Evolutionary conservation across 192 early-diverging fungal genomes (phyloP), one percentile per base, ranked within the genome.

Genomic region (Coemansia sp.): DNA sequence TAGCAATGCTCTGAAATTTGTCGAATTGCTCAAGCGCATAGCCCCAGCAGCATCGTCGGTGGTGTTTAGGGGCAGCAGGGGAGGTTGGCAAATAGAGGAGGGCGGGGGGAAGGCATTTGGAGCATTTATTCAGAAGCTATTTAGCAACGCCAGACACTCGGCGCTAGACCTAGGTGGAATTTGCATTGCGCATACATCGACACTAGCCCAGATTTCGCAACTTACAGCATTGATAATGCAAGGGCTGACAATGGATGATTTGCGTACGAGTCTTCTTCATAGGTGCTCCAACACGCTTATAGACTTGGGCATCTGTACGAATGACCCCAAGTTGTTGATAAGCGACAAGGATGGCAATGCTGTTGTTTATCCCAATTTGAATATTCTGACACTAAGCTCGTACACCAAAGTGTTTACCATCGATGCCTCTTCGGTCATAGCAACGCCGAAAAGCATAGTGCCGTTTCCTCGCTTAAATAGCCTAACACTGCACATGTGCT

Each of bases 321-420:
- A 3, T 19, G 13, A 40, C 4, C 36, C 21, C 9, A 60, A 6
- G 19, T 21, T 19, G 9, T 27, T 60, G 37, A 40, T 60, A 40
- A 3, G 19, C 10, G n/a, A 39, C 27, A 11, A 3, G 4, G 33
- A 5, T 19, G 59, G 37, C 34, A 60, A 60, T 19, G 13, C 13
- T 21, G 59, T 60, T 24, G 36, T 40, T 6, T 66, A 66, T 17
- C 44, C 64, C 10, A 66, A 66, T 29, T 8, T 66, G 37, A 27
- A 17, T n/a, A 16, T 36, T 27, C 44, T 66, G 33, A 17, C 13
- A 36, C 3, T 53, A 11, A 17, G 13, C 4, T 46, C 14, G 19
- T 9, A 34, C 4, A 7, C 6, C 10, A 9, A 34, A 5, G 17
- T 1, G 34, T 17, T 16, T 35, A 17, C 4, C 19, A 10, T 8